Conservation (phyloP, 306 rosid species). For the Pyrus betulifolia region DNA sequence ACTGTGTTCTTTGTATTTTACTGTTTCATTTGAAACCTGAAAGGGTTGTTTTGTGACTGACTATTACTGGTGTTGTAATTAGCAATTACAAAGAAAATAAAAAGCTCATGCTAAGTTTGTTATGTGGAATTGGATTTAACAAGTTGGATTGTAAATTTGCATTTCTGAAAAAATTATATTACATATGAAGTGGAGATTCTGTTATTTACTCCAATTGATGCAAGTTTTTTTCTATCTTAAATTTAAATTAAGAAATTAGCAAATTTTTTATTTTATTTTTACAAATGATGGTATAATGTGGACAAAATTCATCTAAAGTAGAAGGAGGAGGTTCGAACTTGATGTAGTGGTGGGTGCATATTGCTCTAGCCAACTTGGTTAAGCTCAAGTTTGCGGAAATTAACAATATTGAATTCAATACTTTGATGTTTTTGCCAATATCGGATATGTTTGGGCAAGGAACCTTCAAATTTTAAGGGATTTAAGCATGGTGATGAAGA, state of each 20-base stretch:
- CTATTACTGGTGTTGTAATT: slow-evolving; percentile 11
- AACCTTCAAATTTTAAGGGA: too few species aligned
- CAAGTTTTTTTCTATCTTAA: not conserved
- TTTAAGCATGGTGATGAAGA: too few species aligned
- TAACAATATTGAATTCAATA: too few species aligned
- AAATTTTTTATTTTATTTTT: not conserved
- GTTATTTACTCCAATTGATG: not conserved
- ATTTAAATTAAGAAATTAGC: not conserved
- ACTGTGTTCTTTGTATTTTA: slow-evolving; percentile 8
- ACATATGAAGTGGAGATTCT: not conserved
- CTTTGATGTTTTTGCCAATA: not conserved
- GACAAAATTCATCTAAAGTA: not conserved
- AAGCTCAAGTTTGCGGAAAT: not conserved
- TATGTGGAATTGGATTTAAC: not conserved
- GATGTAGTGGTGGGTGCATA: not conserved
- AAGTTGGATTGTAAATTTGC: not conserved
- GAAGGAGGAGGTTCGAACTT: not conserved
- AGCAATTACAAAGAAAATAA: slow-evolving; percentile 12
- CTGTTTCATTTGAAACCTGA: slow-evolving; percentile 12
- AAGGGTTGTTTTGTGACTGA: slow-evolving; percentile 13
- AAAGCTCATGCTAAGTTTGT: not conserved
- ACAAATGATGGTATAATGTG: too few species aligned
- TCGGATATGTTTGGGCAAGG: too few species aligned
- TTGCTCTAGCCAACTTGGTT: not conserved
- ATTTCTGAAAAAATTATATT: too few species aligned